Evolutionary conservation across 805 yeast species (phyloP).

Genomic region (Nakazawaea populi): DNA sequence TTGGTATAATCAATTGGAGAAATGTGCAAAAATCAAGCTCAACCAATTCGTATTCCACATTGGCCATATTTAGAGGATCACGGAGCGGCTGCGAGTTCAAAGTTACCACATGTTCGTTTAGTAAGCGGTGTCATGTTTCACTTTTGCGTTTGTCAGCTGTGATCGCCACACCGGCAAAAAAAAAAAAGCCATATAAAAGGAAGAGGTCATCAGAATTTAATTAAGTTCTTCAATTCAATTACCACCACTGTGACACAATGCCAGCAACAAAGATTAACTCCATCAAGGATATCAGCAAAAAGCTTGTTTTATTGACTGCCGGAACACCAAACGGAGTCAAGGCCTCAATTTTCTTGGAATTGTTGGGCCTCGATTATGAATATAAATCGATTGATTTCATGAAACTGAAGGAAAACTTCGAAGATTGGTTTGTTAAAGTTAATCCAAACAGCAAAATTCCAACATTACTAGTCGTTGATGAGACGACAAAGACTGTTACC

Average conservation of each 20-base stretch:
- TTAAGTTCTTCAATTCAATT: no score
- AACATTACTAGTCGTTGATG: slow-evolving; percentile 34
- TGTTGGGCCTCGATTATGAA: slow-evolving; percentile 36
- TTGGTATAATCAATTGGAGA: no score
- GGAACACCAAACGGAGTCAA: slow-evolving; percentile 43
- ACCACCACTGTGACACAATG: neutral
- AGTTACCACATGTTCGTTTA: no score
- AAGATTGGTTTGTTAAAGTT: slow-evolving; percentile 48
- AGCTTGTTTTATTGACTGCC: slow-evolving; percentile 13
- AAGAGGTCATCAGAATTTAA: no score
- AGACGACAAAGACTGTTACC: slow-evolving; percentile 32
- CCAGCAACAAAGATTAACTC: slow-evolving; percentile 4
- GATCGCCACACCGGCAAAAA: no score
- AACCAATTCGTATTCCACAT: no score
- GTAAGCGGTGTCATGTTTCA: no score
- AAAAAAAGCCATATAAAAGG: neutral
- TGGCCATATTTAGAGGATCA: no score
- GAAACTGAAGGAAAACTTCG: slow-evolving; percentile 38
- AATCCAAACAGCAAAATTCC: slow-evolving; percentile 67
- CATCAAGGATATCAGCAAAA: neutral
- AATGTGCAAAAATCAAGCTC: no score
- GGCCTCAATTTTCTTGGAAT: slow-evolving; percentile 32
- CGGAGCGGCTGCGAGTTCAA: no score
- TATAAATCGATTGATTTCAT: slow-evolving; percentile 34
- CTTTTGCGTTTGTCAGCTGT: no score